phyloP scores from a whole-genome alignment of 2,329 filamentous ascomycete genomes.

The Dryadomyces quercus-mongolicae region DNA sequence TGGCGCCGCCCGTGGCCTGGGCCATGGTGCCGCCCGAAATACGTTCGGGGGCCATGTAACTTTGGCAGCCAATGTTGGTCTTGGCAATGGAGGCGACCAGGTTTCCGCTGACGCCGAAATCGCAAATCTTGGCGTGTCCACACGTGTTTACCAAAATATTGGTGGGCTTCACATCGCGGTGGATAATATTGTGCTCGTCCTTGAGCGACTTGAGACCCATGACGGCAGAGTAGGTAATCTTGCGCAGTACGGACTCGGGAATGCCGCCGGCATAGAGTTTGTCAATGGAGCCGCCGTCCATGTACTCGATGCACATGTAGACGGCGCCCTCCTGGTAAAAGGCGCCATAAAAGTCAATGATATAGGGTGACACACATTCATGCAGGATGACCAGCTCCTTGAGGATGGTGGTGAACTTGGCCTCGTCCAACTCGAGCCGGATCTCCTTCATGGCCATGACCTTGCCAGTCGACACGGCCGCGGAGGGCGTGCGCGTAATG shows the following conservation, averaged over 20 bases:
- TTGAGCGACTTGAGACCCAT: conserved; percentile 89
- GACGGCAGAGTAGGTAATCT: conserved; percentile 81
- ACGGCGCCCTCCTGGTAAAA: conserved; percentile 99
- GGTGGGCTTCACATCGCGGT: conserved; percentile 97
- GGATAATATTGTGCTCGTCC: conserved; percentile 98
- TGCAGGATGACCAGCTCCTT: conserved; percentile 96
- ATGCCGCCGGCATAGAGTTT: conserved; percentile 88
- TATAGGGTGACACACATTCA: conserved; percentile 87
- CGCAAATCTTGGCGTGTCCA: conserved; percentile 94
- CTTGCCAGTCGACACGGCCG: conserved; percentile 49
- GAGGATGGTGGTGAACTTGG: conserved; percentile 92
- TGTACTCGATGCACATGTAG: conserved; percentile 98
- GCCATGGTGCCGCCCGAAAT: conserved; percentile 80
- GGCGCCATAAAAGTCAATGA: conserved; percentile 96
- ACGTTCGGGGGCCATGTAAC: conserved; percentile 96
- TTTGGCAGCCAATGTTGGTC: conserved; percentile 98
- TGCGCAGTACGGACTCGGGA: conserved; percentile 75
- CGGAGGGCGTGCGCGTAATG: neutral
- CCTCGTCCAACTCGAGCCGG: conserved; percentile 85
- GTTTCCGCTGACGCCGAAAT: conserved; percentile 95
- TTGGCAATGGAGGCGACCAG: conserved; percentile 94
- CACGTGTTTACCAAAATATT: conserved; percentile 87
- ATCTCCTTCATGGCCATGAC: conserved; percentile 99
- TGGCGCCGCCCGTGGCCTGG: conserved; percentile 53
- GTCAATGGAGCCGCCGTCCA: conserved; percentile 97